Evolutionary conservation across 108 stramenopile species (phyloP), one percentile per base, ranked within the genome.

Genomic region (Schizochytrium sp.): DNA sequence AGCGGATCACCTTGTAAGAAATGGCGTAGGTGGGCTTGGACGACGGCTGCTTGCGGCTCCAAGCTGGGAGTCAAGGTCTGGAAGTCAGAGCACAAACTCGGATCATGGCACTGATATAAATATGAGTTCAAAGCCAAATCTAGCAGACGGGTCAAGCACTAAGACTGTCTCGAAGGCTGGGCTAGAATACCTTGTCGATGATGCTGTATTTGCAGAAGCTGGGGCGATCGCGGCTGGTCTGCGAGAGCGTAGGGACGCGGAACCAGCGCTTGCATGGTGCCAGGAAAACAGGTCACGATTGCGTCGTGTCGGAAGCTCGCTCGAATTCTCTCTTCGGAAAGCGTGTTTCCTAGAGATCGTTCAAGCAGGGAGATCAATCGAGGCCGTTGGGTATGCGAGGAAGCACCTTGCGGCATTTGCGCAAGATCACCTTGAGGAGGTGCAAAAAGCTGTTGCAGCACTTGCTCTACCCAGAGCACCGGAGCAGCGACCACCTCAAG

Each of bases 211-310:
- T 28, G 5, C 49, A 28, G 76, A 83, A 53, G 47, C 53, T 38
- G 8, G 17, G 28, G 76, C 28, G 15, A 83, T 83, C 50, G 76
- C 76, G 28, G 10, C 53, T 2, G 28, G 55, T 47, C 47, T 83
- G 15, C 76, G 76, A 47, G 15, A 38, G 15, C 47, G 55, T 50
- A 47, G 3, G 12, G 55, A 83, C 47, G 40, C 55, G 50, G 76
- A 83, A 55, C 76, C 76, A 28, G 76, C 76, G 28, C 76, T 83
- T 5, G 76, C 47, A 28, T 83, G 76, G 76, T 83, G 76, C 3
- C 50, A 49, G 53, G 50, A 83, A 12, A 83, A 83, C 53, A 83
- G 55, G 76, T 49, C 76, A 42, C 49, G 55, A 53, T 53, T 83
- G 45, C 47, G 53, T 5, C 47, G 53, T 10, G 38, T 49, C 53